Percentiles rank a stretch among this genome's conserved stretches.
Conservation (phyloP, 495 filamentous ascomycete genomes). For the Elasticomyces elasticus region DNA sequence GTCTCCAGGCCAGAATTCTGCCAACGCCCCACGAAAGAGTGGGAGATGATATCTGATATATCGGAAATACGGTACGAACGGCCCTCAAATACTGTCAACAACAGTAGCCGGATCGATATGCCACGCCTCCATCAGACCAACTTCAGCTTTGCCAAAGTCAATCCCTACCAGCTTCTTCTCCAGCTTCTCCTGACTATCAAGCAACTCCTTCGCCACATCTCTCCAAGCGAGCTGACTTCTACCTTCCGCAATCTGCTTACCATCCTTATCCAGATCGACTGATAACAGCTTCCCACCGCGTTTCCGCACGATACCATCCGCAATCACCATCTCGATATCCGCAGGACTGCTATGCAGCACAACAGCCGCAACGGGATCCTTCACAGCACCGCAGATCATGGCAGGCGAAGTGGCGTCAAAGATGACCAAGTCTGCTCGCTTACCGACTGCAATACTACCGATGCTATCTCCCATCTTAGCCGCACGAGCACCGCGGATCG, state of each 20-base stretch:
- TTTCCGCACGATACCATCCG: conserved; percentile 35
- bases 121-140: conserved; percentile 1
- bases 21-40: no score
- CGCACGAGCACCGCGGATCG: conserved; percentile 40
- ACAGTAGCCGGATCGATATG: background rate
- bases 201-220: conserved; percentile 1
- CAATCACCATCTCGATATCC: conserved; percentile 40
- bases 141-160: background rate
- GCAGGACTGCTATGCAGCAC: conserved; percentile 41
- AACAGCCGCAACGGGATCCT: conserved; percentile 43
- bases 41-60: no score
- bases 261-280: background rate
- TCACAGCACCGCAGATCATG: conserved; percentile 36
- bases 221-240: background rate
- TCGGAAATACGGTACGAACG: no score
- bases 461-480: conserved; percentile 35
- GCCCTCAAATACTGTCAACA: no score
- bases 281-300: background rate
- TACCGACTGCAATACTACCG: conserved; percentile 37
- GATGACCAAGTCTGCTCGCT: conserved; percentile 43
- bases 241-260: background rate
- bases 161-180: background rate
- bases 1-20: no score
- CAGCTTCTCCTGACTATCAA: background rate
- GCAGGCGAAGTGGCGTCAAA: conserved; percentile 38